Evolutionary conservation across 345 rosid species (phyloP), one percentile per base, ranked within the genome.

Genomic region (Alliaria petiolata): DNA sequence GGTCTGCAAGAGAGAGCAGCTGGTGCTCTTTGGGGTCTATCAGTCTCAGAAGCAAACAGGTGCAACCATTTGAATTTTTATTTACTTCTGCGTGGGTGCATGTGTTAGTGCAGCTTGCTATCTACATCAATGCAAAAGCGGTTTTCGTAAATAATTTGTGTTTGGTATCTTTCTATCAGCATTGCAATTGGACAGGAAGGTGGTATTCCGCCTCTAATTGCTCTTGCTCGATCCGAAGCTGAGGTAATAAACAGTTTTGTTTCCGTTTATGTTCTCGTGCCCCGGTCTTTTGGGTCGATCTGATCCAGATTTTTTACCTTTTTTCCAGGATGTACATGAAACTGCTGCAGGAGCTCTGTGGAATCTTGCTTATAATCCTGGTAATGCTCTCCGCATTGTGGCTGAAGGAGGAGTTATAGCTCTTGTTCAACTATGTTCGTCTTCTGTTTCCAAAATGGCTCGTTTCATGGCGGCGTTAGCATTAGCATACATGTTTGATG

Each of bases 1-100:
- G 92, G 89, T 82, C 93, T 93, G 64, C 97, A 93, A 83, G 93
- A 87, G 84, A 84, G 96, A 80, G 98, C 88, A 33, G 98, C 98
- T 19, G 98, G 98, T 78, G 98, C 97, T 71, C 89, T 93, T 11
- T 90, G 93, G 98, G 97, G 93, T 66, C 79, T 93, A 76, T 87
- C 98, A 1, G 92, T 87, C 49, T 90, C 93, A 31, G 96, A 93
- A 81, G 89, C 85, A 67, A 87, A 87, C 69, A 89, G 93, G 98
- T 93, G 71, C 71, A 62, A 20, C 25, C 49, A 38, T 57, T 53
- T 67, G 56, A 34, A 34, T 74, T 20, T 57, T 26, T n/a, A 4
- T 57, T 38, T 62, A 28, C 31, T 28, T 28, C 31, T 28, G 31
- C 4, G 31, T 28, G 31, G 31, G 31, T 28, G 31, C 31, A 28